Base-by-base conservation (phyloP, 805 yeast genomes). In the Candida xyloterini region DNA sequence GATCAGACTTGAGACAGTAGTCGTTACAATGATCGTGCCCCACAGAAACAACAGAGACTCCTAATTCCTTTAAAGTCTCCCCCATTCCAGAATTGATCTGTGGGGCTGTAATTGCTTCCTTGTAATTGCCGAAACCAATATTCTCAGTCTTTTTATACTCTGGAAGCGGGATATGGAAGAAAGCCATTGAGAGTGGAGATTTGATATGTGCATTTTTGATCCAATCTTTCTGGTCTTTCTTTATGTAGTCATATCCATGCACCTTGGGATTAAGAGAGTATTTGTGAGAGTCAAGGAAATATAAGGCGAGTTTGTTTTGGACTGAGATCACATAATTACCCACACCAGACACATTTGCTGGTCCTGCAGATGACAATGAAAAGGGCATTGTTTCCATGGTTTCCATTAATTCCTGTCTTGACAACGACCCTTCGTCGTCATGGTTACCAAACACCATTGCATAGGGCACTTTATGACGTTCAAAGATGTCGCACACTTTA, bases 1-100 rank as follows among this genome's bases (percentile, higher is more conserved):
- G 65, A 64, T 52, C 70, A 48, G 84, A 84, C 36, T 71, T 62
- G 43, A 86, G 63, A 62, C 99, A 93, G 59, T 76, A 93, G 56
- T 93, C 98, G 61, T 93, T 93, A 52, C 88, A 85, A 60, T 93
- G 99, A 56, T 93, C 99, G 59, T 93, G 99, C 0, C 99, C 99
- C 11, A 86, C 95, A 39, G 83, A 70, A 0, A 80, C 76, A 0
- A 86, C 87, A 22, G 75, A 66, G 1, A 93, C 89, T 0, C 91
- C 95, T 7, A 85, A 46, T n/a, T 73, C 65, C 6, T 71, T 70
- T 18, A 93, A 65, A 0, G 75, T 63, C 7, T 71, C 63, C 37
- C 88, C 67, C 36, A 84, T 83, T 7, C 84, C 83, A 0, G 88
- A 67, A 56, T 90, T 82, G 56, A 75, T 70, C 22, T 58, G 67